These are phyloP conservation scores for Platismatia glauca DNA, from an alignment of 495 filamentous ascomycete genomes.

Conservation along the genomic window DNA sequence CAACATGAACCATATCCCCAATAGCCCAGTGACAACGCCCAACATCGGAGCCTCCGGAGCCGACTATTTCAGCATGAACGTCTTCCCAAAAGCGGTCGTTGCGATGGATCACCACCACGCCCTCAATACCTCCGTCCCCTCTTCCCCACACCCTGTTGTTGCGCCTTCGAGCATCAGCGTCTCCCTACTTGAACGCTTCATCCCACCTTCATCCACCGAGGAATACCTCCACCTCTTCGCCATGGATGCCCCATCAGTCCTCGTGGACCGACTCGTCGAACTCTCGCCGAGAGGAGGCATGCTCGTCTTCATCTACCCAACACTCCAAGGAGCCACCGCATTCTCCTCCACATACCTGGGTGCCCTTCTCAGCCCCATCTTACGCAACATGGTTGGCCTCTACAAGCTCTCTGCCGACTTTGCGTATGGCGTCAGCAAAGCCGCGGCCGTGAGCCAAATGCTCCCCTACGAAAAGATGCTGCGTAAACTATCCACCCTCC, in stretches of 20 bases:
- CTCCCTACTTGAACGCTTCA: constrained; percentile 61
- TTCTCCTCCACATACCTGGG: constrained; percentile 59
- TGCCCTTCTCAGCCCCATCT: constrained; percentile 57
- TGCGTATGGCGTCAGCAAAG: constrained; percentile 46
- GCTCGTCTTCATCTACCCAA: constrained; percentile 63
- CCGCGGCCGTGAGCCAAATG: constrained; percentile 51
- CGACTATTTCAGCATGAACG: constrained; percentile 50
- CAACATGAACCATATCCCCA: constrained; percentile 52
- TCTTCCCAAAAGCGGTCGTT: constrained; percentile 42
- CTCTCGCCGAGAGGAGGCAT: constrained; percentile 51
- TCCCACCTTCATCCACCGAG: constrained; percentile 52
- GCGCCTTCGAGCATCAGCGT: constrained; percentile 55
- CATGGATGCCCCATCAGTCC: constrained; percentile 45
- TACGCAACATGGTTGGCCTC: constrained; percentile 56
- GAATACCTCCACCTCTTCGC: constrained; percentile 56
- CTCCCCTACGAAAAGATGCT: constrained; percentile 49
- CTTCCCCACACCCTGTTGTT: constrained; percentile 52
- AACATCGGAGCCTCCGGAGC: constrained; percentile 35
- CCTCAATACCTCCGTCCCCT: constrained; percentile 32
- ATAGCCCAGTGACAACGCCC: constrained; percentile 52
- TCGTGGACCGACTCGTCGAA: constrained; percentile 60
- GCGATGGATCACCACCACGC: constrained; percentile 46
- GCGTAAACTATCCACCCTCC: constrained; percentile 42
- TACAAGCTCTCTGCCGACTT: constrained; percentile 55
- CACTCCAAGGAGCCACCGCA: constrained; percentile 49